Base-by-base conservation (phyloP, 805 yeast genomes). In the Candida arabinofermentans region DNA sequence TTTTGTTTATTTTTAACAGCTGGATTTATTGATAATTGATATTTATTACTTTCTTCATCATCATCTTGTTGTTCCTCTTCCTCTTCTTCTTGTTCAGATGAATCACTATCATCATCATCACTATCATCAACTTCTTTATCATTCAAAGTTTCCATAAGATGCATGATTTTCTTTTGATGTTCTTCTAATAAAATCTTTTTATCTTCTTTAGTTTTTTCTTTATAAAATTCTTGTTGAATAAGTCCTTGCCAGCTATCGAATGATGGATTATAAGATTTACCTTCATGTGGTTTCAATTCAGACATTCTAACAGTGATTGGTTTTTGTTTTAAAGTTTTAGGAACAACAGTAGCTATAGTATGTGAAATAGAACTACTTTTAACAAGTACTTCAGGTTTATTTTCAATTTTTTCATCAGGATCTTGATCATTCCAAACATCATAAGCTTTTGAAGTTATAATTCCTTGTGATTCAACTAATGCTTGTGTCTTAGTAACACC, bases 221-320 rank as follows among this genome's bases (percentile, higher is more conserved):
- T 69, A 39, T 60, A 71, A 52, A 72, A 82, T 63, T 89, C 97
- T 40, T 71, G 67, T 40, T 76, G 68, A 39, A 93, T 76, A 51
- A 90, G 71, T 16, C 62, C 64, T 53, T 79, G 79, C 99, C 99
- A 93, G 22, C 85, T 78, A 42, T 82, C 84, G 49, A 81, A 69
- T 10, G 91, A 74, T 21, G 99, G 99, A 59, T 93, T 93, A 59
- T 88, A 93, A 2, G 98, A 90, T 61, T 84, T 86, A 41, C 98
- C 98, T 2, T 83, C 93, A 53, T 83, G 82, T 10, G 96, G 89
- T 3, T 80, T 42, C 2, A 51, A 61, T 16, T 71, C 80, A 36
- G 66, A 54, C n/a, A 72, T 71, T 43, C 69, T 72, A 14, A 86
- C 75, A 32, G 54, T 53, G n/a, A 80, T 59, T 1, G 95, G 82